Evolutionary conservation across 805 yeast species (phyloP), one percentile per base, ranked within the genome.

Genomic region (Nakazawaea molendinolei): DNA sequence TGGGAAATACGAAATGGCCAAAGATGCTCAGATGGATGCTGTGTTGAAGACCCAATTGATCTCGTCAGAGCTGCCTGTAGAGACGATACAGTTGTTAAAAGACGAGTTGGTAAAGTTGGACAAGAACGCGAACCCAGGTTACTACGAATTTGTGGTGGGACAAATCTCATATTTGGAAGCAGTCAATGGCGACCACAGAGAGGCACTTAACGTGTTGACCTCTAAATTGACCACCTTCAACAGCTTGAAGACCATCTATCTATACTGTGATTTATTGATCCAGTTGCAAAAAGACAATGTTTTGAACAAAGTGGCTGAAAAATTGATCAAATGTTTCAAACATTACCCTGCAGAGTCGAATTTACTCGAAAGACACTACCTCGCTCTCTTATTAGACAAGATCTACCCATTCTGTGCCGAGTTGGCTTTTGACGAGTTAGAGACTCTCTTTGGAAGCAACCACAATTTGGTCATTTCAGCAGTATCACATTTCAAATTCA

Each of bases 381-480:
- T 38, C 17, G 14, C 5, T 5, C 13, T 14, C 26, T 18, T 38
- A 9, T 29, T 38, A 14, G 36, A 28, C 9, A 4, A 12, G 15
- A 13, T 38, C 14, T 22, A 21, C 25, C 19, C 10, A 9, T 31
- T 23, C n/a, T 32, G 31, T 26, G 16, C 18, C 12, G 8, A 22
- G 13, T 4, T 16, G 15, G n/a, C 28, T 2, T 28, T 32, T 20
- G 34, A 27, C 21, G 20, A 31, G 1, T 23, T 37, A 20, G 12
- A 8, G 16, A 15, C 8, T 9, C 5, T 23, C 14, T 37, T 37
- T 15, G 28, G 25, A 10, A 18, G 28, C 14, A 38, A 33, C 19
- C 15, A 23, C 14, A 38, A 38, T 14, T 28, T 38, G 23, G 10
- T 38, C 23, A 38, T 38, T 15, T 25, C 40, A n/a, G 8, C 24